These are phyloP conservation scores for Phytophthora chlamydospora DNA, from an alignment of 352 stramenopile species.

Conservation along the genomic window DNA sequence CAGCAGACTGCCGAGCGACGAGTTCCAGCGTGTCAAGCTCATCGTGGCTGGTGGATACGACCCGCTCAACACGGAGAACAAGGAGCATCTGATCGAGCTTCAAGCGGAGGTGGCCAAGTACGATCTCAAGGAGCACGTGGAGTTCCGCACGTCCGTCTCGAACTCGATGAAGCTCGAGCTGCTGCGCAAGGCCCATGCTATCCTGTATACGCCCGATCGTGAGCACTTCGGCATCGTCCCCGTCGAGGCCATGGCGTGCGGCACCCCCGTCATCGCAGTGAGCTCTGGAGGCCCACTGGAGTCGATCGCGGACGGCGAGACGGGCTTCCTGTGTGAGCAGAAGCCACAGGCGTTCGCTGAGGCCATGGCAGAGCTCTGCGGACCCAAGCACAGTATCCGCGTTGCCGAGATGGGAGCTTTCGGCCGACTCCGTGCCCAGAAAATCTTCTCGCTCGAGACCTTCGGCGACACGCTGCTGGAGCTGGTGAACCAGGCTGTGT, in stretches of 20 bases:
- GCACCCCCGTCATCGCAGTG: conserved; percentile 94
- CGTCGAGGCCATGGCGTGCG: conserved; percentile 97
- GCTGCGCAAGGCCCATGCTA: conserved; percentile 81
- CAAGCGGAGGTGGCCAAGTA: conserved; percentile 69
- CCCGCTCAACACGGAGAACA: conserved; percentile 95
- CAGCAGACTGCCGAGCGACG: conserved; percentile 35
- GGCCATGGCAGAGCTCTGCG: conserved; percentile 69
- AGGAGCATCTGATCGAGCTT: conserved; percentile 93
- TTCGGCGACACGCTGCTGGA: conserved; percentile 70
- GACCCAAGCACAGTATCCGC: conserved; percentile 24
- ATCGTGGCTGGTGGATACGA: conserved; percentile 97
- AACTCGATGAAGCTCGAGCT: conserved; percentile 89
- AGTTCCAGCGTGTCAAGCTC: conserved; percentile 75
- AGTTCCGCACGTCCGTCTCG: conserved; percentile 91
- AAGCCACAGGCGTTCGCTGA: conserved; percentile 61
- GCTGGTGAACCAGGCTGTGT: conserved; percentile 50
- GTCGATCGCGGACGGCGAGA: conserved; percentile 92
- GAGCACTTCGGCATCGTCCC: conserved; percentile 99
- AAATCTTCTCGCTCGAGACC: conserved; percentile 76
- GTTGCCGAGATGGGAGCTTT: conserved; percentile 55
- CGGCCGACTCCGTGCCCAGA: conserved; percentile 57
- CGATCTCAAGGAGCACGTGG: conserved; percentile 65
- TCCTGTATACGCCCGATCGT: conserved; percentile 96
- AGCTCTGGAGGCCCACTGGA: conserved; percentile 96
- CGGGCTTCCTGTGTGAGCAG: conserved; percentile 81